These are phyloP conservation scores for Corymbia citriodora DNA, from an alignment of 441 rosid genomes.

Conservation along the genomic window DNA sequence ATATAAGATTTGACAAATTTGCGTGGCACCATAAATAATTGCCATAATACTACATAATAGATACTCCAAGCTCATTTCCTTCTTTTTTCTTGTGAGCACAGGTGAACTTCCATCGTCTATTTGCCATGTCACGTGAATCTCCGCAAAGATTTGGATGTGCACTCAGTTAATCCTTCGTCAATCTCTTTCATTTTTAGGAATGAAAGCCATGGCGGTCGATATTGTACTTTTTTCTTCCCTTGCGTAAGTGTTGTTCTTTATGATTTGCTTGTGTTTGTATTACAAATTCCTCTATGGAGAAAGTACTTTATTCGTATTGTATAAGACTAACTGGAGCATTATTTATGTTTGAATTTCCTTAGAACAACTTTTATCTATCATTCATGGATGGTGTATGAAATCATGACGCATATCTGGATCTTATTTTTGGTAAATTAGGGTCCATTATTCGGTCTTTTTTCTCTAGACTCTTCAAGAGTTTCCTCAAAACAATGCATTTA, in stretches of 20 bases:
- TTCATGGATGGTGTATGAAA: background rate
- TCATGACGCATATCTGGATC: fast-evolving
- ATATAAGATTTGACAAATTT: background rate
- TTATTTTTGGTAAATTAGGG: background rate
- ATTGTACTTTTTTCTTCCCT: background rate
- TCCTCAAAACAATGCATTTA: background rate
- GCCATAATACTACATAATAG: background rate
- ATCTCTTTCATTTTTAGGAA: background rate
- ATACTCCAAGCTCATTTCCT: background rate
- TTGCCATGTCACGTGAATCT: background rate
- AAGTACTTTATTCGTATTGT: background rate
- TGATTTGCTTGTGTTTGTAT: background rate
- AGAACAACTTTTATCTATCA: background rate
- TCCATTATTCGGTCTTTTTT: background rate
- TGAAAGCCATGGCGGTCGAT: background rate
- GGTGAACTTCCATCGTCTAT: background rate
- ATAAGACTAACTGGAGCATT: background rate
- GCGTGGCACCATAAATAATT: background rate
- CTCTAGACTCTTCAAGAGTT: background rate
- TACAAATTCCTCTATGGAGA: background rate
- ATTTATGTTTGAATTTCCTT: background rate
- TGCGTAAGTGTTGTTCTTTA: background rate
- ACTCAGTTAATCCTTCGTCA: background rate
- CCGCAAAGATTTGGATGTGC: fast-evolving
- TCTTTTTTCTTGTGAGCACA: background rate